Base-by-base conservation (phyloP, 345 rosid species). In the Pistacia vera region DNA sequence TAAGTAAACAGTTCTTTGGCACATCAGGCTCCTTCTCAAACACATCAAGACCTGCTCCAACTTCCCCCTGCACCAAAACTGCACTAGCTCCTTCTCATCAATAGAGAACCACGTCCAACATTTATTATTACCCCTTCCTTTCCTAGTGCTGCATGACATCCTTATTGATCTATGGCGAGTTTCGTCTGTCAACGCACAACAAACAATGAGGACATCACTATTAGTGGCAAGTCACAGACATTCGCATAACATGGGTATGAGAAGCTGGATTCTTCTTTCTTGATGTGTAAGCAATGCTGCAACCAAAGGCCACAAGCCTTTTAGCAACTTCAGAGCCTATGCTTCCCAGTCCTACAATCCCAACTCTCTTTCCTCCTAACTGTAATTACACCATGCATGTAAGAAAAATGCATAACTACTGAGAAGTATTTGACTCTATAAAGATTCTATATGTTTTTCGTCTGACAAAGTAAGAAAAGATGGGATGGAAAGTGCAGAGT, bases 11-110 rank as follows among this genome's bases (percentile, higher is more conserved):
- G 80, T 76, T 88, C 90, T 80, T 56, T 0, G 95, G 91, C 56
- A 91, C 84, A 72, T 76, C 8, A 55, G 95, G 97, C 73, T 94
- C 97, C 2, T 90, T 74, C 88, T 90, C 93, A 78, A 90, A 90
- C 82, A 94, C 93, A 80, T 94, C 97, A 69, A 94, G 86, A 44
- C 95, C 97, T 0, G 91, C 93, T 68, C 97, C 97, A 30, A 89
- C 90, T 57, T 91, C 85, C 16, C 98, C 92, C 54, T 48, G 68
- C 60, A 85, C 77, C 77, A 76, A 65, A 83, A 85, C 72, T 81
- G 81, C 11, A 91, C 92, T 81, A 91, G 66, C 77, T 91, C 98
- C 80, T 87, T 79, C 79, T 90, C 92, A 7, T 90, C 88, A 13
- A 88, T 35, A 90, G 81, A 4, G 81, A 63, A 17, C 92, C 92